Conservation (phyloP, 768 basidiomycete species). For the Xerocomus spinulosus region DNA sequence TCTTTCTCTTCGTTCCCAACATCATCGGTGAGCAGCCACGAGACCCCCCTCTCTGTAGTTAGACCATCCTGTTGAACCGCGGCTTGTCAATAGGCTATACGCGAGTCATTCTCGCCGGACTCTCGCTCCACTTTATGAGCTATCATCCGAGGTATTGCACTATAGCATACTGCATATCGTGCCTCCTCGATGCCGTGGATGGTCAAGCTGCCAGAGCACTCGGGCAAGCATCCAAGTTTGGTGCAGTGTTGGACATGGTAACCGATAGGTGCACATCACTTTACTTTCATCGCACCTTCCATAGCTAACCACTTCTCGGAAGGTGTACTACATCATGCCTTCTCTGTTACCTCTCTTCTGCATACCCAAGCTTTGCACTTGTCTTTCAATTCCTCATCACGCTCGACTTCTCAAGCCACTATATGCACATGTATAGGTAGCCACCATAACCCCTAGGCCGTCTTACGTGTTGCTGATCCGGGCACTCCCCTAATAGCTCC, state of each 20-base stretch:
- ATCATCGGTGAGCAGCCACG: constrained; percentile 67
- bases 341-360: constrained; percentile 88
- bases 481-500: constrained; percentile 52
- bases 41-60: not conserved
- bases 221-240: constrained; percentile 92
- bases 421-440: constrained; percentile 99
- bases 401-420: constrained; percentile 96
- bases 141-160: constrained; percentile 93
- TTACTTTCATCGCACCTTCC: not conserved
- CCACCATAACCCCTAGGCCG: not conserved
- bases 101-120: constrained; percentile 83
- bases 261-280: constrained; percentile 77
- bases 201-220: constrained; percentile 87
- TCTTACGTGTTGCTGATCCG: constrained; percentile 6
- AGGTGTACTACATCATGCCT: constrained; percentile 97
- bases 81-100: constrained; percentile 62
- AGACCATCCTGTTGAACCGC: not conserved
- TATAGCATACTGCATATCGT: constrained; percentile 82
- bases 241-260: constrained; percentile 98
- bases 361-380: constrained; percentile 80
- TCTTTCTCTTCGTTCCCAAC: constrained; percentile 96
- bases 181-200: constrained; percentile 92
- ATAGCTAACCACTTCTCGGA: not conserved
- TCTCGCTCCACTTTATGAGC: constrained; percentile 90
- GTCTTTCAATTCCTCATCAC: constrained; percentile 94